Evolutionary conservation across 305 asterid species (phyloP).

Genomic region (Ilex paraguariensis): DNA sequence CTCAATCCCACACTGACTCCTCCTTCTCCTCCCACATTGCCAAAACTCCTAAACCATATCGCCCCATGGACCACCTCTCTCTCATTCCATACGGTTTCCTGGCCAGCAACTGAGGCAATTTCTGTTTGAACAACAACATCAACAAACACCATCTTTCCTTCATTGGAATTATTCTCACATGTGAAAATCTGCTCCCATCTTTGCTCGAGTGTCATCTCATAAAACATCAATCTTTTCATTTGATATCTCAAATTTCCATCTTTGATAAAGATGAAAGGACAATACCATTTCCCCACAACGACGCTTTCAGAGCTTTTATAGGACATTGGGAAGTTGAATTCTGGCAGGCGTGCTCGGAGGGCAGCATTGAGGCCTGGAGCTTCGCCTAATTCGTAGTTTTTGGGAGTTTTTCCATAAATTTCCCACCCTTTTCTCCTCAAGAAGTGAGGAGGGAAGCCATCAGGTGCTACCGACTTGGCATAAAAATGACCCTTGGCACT

Average conservation of each 20-base stretch:
- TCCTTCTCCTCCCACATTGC: conserved; percentile 16
- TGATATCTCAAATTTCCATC: conserved; percentile 43
- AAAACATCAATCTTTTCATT: conserved; percentile 36
- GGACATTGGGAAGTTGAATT: conserved; percentile 18
- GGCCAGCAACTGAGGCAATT: conserved; percentile 31
- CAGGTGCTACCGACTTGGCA: conserved; percentile 38
- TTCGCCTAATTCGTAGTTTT: conserved; percentile 24
- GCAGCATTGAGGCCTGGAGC: conserved; percentile 45
- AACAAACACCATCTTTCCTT: conserved; percentile 24
- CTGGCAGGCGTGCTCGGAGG: conserved; percentile 40
- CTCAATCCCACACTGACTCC: conserved; percentile 44
- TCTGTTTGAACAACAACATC: conserved; percentile 37
- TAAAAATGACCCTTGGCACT: conserved; percentile 13
- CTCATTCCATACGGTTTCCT: conserved; percentile 36
- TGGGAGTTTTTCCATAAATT: conserved; percentile 24
- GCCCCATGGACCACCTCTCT: conserved; percentile 12
- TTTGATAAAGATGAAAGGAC: conserved; percentile 54
- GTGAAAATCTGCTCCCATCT: conserved; percentile 55
- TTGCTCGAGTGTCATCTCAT: conserved; percentile 52
- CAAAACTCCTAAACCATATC: conserved; percentile 5
- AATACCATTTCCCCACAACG: conserved; percentile 62
- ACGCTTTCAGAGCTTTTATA: conserved; percentile 10
- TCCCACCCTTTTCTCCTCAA: conserved; percentile 12
- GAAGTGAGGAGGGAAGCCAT: conserved; percentile 49
- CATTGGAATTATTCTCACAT: conserved; percentile 10